These are phyloP conservation scores for Candida sp. DNA, from an alignment of 1,139 yeast species.

Conservation along the genomic window DNA sequence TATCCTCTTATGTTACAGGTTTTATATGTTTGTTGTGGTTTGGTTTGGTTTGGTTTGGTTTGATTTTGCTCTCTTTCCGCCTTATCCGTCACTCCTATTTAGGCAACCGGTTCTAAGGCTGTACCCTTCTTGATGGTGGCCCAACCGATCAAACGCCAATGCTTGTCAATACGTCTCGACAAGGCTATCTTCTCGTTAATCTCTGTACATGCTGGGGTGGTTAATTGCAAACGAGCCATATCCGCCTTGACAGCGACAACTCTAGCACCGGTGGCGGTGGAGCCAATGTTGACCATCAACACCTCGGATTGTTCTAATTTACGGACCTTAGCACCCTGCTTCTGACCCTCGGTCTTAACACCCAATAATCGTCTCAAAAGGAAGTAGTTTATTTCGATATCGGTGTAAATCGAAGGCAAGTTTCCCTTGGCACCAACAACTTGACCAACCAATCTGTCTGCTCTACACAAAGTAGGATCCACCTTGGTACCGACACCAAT, in stretches of 20 bases:
- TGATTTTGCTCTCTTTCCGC: neutral
- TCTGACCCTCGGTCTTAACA: constrained; percentile 98
- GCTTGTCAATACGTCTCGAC: constrained; percentile 99
- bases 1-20: neutral
- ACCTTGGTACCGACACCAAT: constrained; percentile 99
- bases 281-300: constrained; percentile 98
- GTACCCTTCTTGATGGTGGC: constrained; percentile 98
- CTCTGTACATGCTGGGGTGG: constrained; percentile 99
- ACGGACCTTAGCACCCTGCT: constrained; percentile 92
- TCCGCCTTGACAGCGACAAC: constrained; percentile 98
- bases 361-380: constrained; percentile 96
- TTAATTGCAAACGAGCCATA: constrained; percentile 97
- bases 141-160: constrained; percentile 99
- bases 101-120: constrained; percentile 70
- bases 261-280: constrained; percentile 99
- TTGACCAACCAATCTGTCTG: constrained; percentile 99
- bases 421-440: constrained; percentile 98
- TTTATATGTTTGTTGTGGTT: neutral
- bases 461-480: constrained; percentile 99
- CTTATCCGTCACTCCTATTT: neutral
- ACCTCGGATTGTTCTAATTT: constrained; percentile 95
- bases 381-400: constrained; percentile 97
- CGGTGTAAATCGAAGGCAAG: constrained; percentile 95
- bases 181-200: constrained; percentile 97
- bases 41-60: neutral